Percentiles rank a stretch among this genome's conserved stretches.
phyloP scores from a whole-genome alignment of 192 early-diverging fungal species.

The Umbelopsis ramanniana region DNA sequence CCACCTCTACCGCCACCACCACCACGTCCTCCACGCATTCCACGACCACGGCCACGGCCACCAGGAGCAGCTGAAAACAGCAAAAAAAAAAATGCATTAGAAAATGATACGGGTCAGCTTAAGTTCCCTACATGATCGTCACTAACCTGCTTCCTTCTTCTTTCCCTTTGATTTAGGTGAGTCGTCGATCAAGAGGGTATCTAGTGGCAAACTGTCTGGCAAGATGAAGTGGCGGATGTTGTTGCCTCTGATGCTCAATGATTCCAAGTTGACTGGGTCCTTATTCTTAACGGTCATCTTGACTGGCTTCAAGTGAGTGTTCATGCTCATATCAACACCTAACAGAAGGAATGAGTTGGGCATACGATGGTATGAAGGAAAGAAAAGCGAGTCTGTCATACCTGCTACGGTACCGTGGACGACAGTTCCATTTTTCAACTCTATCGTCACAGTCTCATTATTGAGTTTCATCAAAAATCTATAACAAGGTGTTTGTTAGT shows the following conservation, averaged over 20 bases:
- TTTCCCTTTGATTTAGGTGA: constrained; percentile 92
- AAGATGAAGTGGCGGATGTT: constrained; percentile 95
- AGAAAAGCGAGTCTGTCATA: constrained; percentile 12
- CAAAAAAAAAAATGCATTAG: neutral
- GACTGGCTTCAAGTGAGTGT: constrained; percentile 97
- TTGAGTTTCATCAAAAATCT: constrained; percentile 98
- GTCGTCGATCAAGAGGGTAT: constrained; percentile 96
- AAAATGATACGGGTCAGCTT: neutral
- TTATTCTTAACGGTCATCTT: constrained; percentile 97
- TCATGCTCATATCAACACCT: constrained; percentile 99
- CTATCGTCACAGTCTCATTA: constrained; percentile 97
- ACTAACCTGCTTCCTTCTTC: constrained; percentile 66
- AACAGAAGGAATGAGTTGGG: constrained; percentile 23
- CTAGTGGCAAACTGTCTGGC: constrained; percentile 93
- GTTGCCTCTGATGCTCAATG: constrained; percentile 94
- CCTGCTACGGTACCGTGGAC: constrained; percentile 95
- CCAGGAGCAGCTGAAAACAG: constrained; percentile 37
- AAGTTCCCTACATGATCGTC: neutral
- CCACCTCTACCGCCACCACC: constrained; percentile 65
- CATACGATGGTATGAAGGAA: neutral
- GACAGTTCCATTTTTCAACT: constrained; percentile 98
- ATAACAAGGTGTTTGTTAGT: constrained; percentile 2
- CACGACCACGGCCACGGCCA: constrained; percentile 74
- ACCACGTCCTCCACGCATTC: constrained; percentile 57
- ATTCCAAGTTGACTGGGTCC: constrained; percentile 89